These are phyloP conservation scores for Sapria himalayana DNA, from an alignment of 345 rosid genomes.

Conservation along the genomic window DNA sequence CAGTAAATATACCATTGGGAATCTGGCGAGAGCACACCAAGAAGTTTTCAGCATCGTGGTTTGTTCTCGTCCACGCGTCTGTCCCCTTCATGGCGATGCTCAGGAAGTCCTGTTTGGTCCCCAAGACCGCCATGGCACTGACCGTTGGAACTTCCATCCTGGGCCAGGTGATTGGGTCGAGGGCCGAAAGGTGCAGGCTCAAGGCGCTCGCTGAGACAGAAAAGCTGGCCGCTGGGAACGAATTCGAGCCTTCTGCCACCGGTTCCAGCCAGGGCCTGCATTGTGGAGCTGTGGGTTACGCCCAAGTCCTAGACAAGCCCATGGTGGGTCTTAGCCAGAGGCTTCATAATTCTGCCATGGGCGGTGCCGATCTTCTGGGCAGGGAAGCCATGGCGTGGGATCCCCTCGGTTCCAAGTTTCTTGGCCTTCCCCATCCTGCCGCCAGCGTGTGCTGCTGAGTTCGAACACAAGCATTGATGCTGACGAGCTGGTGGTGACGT, in stretches of 20 bases:
- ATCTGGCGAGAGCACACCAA: slow-evolving; percentile 72
- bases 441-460: slow-evolving; percentile 7
- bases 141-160: slow-evolving; percentile 70
- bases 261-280: slow-evolving; percentile 10
- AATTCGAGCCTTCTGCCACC: slow-evolving; percentile 9
- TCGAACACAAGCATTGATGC: too few species aligned
- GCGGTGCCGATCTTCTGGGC: slow-evolving; percentile 19
- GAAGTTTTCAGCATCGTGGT: slow-evolving; percentile 70
- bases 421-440: slow-evolving; percentile 3
- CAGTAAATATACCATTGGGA: slow-evolving; percentile 63
- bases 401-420: slow-evolving; percentile 2
- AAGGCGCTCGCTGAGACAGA: slow-evolving; percentile 17
- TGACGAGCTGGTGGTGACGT: too few species aligned
- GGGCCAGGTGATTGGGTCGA: slow-evolving; percentile 77
- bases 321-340: too few species aligned
- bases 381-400: slow-evolving; percentile 13
- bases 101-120: slow-evolving; percentile 70
- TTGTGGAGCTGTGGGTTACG: slow-evolving; percentile 9
- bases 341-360: too few species aligned
- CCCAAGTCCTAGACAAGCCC: too few species aligned
- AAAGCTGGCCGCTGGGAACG: slow-evolving; percentile 10
- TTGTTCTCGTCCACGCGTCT: slow-evolving; percentile 78
- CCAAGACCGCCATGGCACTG: slow-evolving; percentile 71
- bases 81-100: slow-evolving; percentile 88
- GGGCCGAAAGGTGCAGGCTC: slow-evolving; percentile 63